Percentiles rank a stretch among this genome's conserved stretches.
Conservation (phyloP, 1,284 basidiomycete species). For the Trametes pubescens region DNA sequence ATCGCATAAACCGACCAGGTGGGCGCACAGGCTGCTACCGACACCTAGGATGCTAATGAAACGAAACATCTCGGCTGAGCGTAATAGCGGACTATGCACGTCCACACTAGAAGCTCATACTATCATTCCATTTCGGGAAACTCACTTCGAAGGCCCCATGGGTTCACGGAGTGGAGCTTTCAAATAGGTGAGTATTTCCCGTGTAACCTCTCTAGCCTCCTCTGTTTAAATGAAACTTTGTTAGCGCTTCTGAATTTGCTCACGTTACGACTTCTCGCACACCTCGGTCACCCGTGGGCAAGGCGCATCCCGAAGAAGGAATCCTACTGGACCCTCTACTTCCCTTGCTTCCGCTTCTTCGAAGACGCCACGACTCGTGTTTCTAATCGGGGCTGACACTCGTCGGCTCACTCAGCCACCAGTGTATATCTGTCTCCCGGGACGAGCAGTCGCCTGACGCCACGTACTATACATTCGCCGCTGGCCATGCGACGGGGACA, state of each 20-base stretch:
- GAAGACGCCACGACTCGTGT: constrained; percentile 3
- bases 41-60: not conserved
- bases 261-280: constrained; percentile 26
- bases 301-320: constrained; percentile 9
- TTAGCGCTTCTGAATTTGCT: constrained; percentile 19
- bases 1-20: no score
- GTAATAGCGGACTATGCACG: not conserved
- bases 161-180: constrained; percentile 6
- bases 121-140: not conserved
- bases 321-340: constrained; percentile 11
- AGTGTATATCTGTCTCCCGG: constrained; percentile 6
- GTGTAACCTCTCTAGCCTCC: constrained; percentile 23
- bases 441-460: constrained; percentile 10
- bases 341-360: constrained; percentile 14
- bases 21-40: not conserved
- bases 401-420: constrained; percentile 13
- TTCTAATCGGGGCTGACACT: constrained; percentile 7
- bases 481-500: constrained; percentile 7
- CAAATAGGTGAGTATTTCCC: constrained; percentile 11
- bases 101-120: constrained; percentile 9
- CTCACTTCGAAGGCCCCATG: not conserved
- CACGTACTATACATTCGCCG: constrained; percentile 10
- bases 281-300: constrained; percentile 30
- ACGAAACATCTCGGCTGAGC: not conserved
- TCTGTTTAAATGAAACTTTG: constrained; percentile 32